These are phyloP conservation scores for Pseudonitzschia pungens DNA, from an alignment of 108 stramenopile species.

Conservation along the genomic window DNA sequence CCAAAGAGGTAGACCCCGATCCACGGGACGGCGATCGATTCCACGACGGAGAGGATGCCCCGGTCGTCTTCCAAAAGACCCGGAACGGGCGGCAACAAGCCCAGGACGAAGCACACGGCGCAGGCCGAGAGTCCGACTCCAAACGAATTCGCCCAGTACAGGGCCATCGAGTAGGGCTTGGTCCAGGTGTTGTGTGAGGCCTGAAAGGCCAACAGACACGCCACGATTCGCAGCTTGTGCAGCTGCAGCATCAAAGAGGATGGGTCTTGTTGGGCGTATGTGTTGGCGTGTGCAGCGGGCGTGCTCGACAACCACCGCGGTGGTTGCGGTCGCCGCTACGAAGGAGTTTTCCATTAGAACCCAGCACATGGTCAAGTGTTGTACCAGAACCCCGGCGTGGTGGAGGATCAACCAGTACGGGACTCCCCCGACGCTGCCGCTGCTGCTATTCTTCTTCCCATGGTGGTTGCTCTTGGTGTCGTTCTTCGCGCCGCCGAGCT, in stretches of 20 bases:
- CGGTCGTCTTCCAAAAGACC: too few species aligned
- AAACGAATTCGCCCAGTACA: neutral
- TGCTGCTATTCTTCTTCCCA: neutral
- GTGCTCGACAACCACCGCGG: too few species aligned
- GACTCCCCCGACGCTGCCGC: neutral
- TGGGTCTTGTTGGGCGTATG: too few species aligned
- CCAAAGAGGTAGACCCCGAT: too few species aligned
- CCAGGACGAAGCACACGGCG: too few species aligned
- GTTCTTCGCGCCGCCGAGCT: neutral
- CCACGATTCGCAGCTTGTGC: neutral
- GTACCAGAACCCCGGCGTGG: neutral
- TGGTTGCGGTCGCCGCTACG: neutral
- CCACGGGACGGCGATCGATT: too few species aligned
- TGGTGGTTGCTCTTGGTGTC: neutral
- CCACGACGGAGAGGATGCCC: too few species aligned
- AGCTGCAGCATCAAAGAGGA: neutral
- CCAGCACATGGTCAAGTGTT: neutral
- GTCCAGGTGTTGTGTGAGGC: slow-evolving; percentile 1
- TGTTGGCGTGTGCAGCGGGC: too few species aligned
- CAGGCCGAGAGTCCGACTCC: neutral
- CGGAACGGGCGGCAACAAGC: too few species aligned
- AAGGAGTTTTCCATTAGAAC: neutral
- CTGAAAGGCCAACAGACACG: neutral
- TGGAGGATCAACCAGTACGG: neutral
- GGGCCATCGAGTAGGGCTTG: neutral